Evolutionary conservation across 139 green algal species (phyloP).

Genomic region (Pseudopediastrum boryanum): DNA sequence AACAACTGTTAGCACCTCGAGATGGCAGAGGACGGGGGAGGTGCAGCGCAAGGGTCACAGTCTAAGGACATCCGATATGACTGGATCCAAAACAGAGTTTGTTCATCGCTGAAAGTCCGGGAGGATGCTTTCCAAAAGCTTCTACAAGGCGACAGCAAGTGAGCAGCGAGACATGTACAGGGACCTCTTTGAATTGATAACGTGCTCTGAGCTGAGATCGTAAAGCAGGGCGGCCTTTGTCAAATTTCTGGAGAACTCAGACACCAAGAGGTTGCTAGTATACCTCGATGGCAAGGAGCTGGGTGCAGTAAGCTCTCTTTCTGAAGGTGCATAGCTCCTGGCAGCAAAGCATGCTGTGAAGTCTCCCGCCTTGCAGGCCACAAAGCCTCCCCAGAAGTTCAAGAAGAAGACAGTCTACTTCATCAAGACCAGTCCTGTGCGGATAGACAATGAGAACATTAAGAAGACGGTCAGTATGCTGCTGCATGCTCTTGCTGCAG

Average conservation of each 20-base stretch:
- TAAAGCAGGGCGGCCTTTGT: slow-evolving; percentile 52
- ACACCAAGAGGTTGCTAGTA: slow-evolving; percentile 60
- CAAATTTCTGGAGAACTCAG: slow-evolving; percentile 64
- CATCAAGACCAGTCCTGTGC: slow-evolving; percentile 65
- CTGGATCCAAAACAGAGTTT: slow-evolving; percentile 65
- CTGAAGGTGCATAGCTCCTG: neutral
- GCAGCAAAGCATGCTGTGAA: neutral
- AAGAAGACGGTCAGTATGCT: slow-evolving; percentile 55
- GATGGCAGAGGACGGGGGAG: slow-evolving; percentile 34
- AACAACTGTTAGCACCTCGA: too few relatives aligned
- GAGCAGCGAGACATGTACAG: neutral
- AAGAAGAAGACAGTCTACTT: slow-evolving; percentile 89
- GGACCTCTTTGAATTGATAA: too few relatives aligned
- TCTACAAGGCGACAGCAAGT: slow-evolving; percentile 63
- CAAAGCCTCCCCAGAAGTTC: slow-evolving; percentile 72
- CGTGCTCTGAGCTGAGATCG: neutral
- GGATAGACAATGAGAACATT: slow-evolving; percentile 75
- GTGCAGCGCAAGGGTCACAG: neutral
- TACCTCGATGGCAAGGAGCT: slow-evolving; percentile 78
- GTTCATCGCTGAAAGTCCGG: slow-evolving; percentile 70
- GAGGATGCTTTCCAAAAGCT: slow-evolving; percentile 67
- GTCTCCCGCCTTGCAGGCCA: slow-evolving; percentile 46
- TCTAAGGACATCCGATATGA: slow-evolving; percentile 49
- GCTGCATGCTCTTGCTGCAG: neutral
- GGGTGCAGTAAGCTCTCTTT: slow-evolving; percentile 51